Percentiles rank a stretch among this genome's conserved stretches.
phyloP scores from a whole-genome alignment of 768 basidiomycete genomes.

The Xanthoconium purpureum region DNA sequence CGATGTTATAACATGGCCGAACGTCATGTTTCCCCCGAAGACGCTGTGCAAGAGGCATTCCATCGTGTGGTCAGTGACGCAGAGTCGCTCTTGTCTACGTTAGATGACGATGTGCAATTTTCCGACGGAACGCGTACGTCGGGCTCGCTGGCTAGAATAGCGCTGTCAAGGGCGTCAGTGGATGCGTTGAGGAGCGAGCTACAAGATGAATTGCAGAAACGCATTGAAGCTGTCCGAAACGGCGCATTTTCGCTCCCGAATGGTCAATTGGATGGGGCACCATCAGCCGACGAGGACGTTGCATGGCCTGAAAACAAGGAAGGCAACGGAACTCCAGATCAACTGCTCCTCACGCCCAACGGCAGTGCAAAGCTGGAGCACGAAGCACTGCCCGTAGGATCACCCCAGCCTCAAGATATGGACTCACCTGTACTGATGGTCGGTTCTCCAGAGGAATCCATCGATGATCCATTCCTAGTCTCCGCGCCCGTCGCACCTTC shows the following conservation, averaged over 20 bases:
- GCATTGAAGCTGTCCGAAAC: constrained; percentile 35
- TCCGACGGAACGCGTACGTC: constrained; percentile 24
- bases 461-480: constrained; percentile 11
- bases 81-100: constrained; percentile 31
- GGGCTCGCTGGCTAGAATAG: constrained; percentile 52
- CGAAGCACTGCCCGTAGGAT: not conserved
- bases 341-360: not conserved
- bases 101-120: constrained; percentile 34
- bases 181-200: constrained; percentile 56
- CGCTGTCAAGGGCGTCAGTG: constrained; percentile 48
- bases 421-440: constrained; percentile 1
- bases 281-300: not conserved
- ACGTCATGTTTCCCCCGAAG: constrained; percentile 5
- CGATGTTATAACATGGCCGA: constrained; percentile 19
- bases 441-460: not conserved
- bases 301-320: not conserved
- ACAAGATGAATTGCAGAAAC: constrained; percentile 49
- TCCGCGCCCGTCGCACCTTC: not conserved
- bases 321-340: not conserved
- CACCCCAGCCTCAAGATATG: not conserved
- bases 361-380: not conserved
- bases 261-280: not conserved
- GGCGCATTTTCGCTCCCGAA: not conserved
- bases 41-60: constrained; percentile 26
- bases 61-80: constrained; percentile 35